Evolutionary conservation across 73 alveolate genomes (phyloP).

Genomic region (Breviolum minutum): DNA sequence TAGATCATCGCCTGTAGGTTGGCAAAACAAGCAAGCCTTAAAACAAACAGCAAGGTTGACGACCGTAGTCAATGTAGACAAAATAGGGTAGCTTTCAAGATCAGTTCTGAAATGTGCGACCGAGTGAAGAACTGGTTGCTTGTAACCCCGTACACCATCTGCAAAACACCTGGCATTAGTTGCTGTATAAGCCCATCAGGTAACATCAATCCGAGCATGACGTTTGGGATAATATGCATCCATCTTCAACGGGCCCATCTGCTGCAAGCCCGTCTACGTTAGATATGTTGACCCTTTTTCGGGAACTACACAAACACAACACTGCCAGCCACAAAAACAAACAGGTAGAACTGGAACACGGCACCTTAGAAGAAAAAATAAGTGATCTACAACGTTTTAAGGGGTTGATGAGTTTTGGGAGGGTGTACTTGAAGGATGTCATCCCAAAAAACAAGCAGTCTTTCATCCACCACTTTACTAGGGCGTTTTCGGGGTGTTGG

Average conservation of each 20-base stretch:
- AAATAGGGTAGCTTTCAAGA: neutral
- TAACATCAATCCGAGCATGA: no score
- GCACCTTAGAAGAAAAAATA: neutral
- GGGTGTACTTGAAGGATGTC: neutral
- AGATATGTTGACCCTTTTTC: no score
- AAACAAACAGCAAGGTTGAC: neutral
- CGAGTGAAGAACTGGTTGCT: neutral
- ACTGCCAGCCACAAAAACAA: neutral
- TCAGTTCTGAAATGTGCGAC: neutral
- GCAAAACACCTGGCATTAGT: no score
- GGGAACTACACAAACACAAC: neutral
- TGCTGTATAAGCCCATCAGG: no score
- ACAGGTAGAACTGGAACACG: neutral
- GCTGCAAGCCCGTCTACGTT: no score
- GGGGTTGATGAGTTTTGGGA: neutral
- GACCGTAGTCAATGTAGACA: neutral
- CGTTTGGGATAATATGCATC: no score
- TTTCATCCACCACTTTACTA: neutral
- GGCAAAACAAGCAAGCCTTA: neutral
- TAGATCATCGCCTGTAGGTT: constrained; percentile 4
- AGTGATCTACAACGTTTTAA: neutral
- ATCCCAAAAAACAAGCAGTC: neutral
- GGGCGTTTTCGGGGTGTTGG: neutral
- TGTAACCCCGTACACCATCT: neutral
- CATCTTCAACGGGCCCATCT: no score